phyloP scores from a whole-genome alignment of 1,284 basidiomycete genomes.

The Sutorius eximius region DNA sequence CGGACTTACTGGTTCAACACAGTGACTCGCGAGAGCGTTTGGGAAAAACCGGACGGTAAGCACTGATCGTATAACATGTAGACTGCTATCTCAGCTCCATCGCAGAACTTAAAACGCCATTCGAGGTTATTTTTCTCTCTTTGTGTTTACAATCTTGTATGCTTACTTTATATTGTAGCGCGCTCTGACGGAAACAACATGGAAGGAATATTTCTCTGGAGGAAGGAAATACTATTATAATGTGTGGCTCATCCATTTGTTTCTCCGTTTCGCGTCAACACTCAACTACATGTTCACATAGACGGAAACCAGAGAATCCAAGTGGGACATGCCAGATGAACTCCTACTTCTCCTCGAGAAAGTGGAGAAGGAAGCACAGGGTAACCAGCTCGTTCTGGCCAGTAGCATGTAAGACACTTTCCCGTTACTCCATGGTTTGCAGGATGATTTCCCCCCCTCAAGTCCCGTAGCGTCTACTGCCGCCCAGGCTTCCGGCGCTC shows the following conservation, averaged over 20 bases:
- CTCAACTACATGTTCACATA: constrained; percentile 29
- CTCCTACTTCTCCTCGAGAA: constrained; percentile 77
- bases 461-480: constrained; percentile 18
- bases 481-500: constrained; percentile 8
- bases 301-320: constrained; percentile 85
- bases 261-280: neutral
- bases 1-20: constrained; percentile 88
- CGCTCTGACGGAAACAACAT: constrained; percentile 82
- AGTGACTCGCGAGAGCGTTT: constrained; percentile 73
- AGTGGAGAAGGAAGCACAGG: constrained; percentile 71
- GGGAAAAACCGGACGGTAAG: constrained; percentile 84
- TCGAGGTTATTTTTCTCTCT: constrained; percentile 59
- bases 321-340: constrained; percentile 95
- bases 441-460: neutral
- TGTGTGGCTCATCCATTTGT: constrained; percentile 41
- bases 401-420: constrained; percentile 29
- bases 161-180: constrained; percentile 47
- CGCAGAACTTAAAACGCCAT: constrained; percentile 77
- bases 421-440: neutral
- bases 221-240: constrained; percentile 94
- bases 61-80: constrained; percentile 16
- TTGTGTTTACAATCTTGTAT: neutral
- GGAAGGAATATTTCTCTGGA: constrained; percentile 91
- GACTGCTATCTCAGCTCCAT: constrained; percentile 12
- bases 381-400: constrained; percentile 35